Evolutionary conservation across 192 early-diverging fungal genomes (phyloP).

Genomic region (Obelidium mucronatum): DNA sequence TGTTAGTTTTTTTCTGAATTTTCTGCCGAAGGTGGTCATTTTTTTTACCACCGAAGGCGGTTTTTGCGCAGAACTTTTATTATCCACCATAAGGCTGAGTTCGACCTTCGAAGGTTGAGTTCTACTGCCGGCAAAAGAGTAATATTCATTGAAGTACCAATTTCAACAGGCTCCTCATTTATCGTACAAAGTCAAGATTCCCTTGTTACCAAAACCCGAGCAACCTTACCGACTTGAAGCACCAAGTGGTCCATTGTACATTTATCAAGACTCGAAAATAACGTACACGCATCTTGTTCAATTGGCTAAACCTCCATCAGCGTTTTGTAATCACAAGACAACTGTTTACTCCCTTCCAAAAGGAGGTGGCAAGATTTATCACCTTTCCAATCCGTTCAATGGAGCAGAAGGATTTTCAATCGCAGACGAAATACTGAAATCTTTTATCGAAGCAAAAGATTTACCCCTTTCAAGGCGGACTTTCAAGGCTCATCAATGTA

Average conservation of each 20-base stretch:
- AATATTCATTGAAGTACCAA: no score
- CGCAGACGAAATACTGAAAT: slow-evolving; percentile 16
- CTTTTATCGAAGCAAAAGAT: neutral
- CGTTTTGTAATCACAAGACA: neutral
- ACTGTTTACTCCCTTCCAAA: neutral
- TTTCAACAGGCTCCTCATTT: neutral
- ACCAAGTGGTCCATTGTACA: no score
- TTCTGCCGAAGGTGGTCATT: no score
- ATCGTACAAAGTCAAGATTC: neutral
- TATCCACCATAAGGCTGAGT: no score
- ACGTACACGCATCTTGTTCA: neutral
- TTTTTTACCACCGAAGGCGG: no score
- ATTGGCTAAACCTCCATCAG: neutral
- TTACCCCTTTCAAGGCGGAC: slow-evolving; percentile 13
- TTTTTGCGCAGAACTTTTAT: no score
- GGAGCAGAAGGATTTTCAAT: neutral
- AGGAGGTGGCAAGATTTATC: slow-evolving; percentile 13
- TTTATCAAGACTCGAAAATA: no score
- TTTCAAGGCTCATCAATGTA: slow-evolving; percentile 18
- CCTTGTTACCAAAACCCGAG: no score
- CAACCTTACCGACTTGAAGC: no score
- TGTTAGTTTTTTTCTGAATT: neutral
- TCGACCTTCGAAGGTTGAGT: no score
- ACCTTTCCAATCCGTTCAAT: slow-evolving; percentile 1
- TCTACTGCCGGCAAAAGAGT: no score